Conservation (phyloP, 2,329 filamentous ascomycete genomes). For the Diplocarpon rosae region DNA sequence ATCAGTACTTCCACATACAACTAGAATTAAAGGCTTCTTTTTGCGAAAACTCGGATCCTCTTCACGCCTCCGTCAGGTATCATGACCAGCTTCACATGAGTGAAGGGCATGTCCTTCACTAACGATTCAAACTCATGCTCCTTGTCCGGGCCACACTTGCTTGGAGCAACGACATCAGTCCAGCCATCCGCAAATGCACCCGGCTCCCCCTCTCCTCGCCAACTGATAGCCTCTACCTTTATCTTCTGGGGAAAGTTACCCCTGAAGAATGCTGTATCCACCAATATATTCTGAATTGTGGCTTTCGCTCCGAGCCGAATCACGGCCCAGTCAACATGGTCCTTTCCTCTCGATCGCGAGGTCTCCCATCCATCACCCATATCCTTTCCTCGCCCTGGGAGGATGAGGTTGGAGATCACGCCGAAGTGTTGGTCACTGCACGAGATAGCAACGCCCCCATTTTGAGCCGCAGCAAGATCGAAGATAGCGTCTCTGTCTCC, state of each 20-base stretch:
- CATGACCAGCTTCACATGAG: slow-evolving; percentile 74
- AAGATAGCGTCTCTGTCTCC: slow-evolving; percentile 52
- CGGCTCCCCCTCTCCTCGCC: slow-evolving; percentile 44
- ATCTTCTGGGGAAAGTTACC: slow-evolving; percentile 77
- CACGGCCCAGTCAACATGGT: slow-evolving; percentile 72
- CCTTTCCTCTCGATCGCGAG: slow-evolving; percentile 57
- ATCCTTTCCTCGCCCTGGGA: slow-evolving; percentile 67
- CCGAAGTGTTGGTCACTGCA: slow-evolving; percentile 82
- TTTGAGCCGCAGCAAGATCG: slow-evolving; percentile 67
- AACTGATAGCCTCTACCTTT: slow-evolving; percentile 51
- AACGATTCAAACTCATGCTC: slow-evolving; percentile 56
- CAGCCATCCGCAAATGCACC: slow-evolving; percentile 47
- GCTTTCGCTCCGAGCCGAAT: slow-evolving; percentile 60
- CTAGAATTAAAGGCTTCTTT: slow-evolving; percentile 29
- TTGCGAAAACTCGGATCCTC: slow-evolving; percentile 67
- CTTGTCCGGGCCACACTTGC: slow-evolving; percentile 59
- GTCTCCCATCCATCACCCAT: slow-evolving; percentile 91
- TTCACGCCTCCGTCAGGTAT: slow-evolving; percentile 92
- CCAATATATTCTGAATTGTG: slow-evolving; percentile 52
- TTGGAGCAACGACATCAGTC: slow-evolving; percentile 53
- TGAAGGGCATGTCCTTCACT: slow-evolving; percentile 50
- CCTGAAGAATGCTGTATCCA: slow-evolving; percentile 75
- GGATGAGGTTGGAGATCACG: slow-evolving; percentile 67
- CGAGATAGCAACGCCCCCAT: slow-evolving; percentile 62
- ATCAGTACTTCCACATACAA: too few species aligned